phyloP scores from a whole-genome alignment of 495 filamentous ascomycete species.

The Aspergillus nanangensis region DNA sequence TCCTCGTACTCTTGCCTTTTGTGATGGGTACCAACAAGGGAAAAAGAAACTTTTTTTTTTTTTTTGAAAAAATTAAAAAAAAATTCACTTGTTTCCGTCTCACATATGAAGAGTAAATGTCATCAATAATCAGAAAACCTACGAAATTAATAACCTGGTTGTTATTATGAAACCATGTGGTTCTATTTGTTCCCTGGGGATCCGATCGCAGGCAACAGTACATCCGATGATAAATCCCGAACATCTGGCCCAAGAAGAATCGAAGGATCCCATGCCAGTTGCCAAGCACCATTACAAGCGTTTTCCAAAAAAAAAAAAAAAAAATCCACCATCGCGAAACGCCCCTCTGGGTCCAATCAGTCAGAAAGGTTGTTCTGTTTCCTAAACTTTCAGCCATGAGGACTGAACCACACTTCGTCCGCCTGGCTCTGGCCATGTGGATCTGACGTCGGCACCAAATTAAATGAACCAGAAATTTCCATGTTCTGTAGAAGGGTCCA shows the following conservation, averaged over 20 bases:
- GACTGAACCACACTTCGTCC: constrained; percentile 5
- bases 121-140: no score
- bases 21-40: no score
- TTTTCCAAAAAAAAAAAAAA: not conserved
- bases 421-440: constrained; percentile 17
- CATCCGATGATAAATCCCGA: not conserved
- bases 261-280: not conserved
- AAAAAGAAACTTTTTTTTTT: no score
- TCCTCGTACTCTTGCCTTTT: no score
- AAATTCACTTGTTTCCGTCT: no score
- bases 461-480: not conserved
- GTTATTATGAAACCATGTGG: no score
- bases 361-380: not conserved
- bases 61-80: no score
- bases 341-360: not conserved
- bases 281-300: not conserved
- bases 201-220: not conserved
- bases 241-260: not conserved
- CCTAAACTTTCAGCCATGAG: constrained; percentile 1
- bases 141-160: no score
- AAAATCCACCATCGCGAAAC: not conserved
- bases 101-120: no score
- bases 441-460: constrained; percentile 20
- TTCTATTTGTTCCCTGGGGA: not conserved
- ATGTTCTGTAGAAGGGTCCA: not conserved